These are phyloP conservation scores for Trichoderma sp. DNA, from an alignment of 2,329 filamentous ascomycete genomes.

Conservation along the genomic window DNA sequence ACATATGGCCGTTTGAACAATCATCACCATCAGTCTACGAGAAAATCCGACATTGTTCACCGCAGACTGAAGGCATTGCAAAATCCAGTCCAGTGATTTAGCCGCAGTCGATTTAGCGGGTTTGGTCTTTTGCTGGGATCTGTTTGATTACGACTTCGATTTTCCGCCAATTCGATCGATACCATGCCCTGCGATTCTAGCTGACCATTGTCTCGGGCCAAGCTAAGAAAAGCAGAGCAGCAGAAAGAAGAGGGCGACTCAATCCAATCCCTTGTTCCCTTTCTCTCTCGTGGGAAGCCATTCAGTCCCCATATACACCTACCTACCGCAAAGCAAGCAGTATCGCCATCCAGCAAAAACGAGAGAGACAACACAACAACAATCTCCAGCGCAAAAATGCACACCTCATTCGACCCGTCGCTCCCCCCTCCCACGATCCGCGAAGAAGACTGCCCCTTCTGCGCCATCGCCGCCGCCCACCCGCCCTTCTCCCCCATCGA, in stretches of 20 bases:
- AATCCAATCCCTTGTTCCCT: not conserved
- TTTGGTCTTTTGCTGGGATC: not conserved
- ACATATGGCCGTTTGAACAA: not conserved
- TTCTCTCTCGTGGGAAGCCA: not conserved
- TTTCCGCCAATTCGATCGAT: not conserved
- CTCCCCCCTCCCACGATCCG: conserved; percentile 28
- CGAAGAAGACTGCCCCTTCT: conserved; percentile 56
- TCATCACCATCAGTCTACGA: not conserved
- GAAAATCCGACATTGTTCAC: not conserved
- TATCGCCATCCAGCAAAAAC: not conserved
- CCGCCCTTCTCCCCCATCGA: conserved; percentile 43
- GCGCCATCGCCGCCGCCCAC: conserved; percentile 53
- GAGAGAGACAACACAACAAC: not conserved
- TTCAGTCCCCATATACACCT: no score
- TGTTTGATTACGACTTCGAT: not conserved
- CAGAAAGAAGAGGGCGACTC: not conserved
- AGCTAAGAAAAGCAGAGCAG: not conserved
- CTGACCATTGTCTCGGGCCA: not conserved
- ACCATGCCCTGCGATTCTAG: conserved; percentile 2
- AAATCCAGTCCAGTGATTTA: not conserved
- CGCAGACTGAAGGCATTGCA: not conserved
- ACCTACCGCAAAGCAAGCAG: not conserved
- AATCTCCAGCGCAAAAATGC: not conserved
- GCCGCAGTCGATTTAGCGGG: not conserved
- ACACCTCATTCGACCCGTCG: conserved; percentile 37